Percentiles rank a stretch among this genome's conserved stretches.
phyloP scores from a whole-genome alignment of 352 stramenopile genomes.

The Pythium aquatile region DNA sequence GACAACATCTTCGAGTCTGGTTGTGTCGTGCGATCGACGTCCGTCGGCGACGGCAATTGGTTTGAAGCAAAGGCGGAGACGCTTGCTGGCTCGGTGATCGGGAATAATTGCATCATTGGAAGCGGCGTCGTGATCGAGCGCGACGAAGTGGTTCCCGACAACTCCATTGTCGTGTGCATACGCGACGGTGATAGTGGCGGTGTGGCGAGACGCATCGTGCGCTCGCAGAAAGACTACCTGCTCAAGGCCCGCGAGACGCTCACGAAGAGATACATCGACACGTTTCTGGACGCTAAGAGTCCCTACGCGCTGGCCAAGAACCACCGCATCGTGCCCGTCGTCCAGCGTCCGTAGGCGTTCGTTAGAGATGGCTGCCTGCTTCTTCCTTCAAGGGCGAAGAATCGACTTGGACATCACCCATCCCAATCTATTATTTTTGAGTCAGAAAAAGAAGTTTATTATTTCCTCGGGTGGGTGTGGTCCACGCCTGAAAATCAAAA shows the following conservation, averaged over 20 bases:
- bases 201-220: slow-evolving; percentile 38
- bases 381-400: too few relatives aligned
- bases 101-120: slow-evolving; percentile 80
- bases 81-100: slow-evolving; percentile 57
- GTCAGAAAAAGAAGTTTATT: too few relatives aligned
- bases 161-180: slow-evolving; percentile 72
- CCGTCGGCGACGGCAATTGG: slow-evolving; percentile 66
- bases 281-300: slow-evolving; percentile 74
- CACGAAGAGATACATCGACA: slow-evolving; percentile 73
- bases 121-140: slow-evolving; percentile 70
- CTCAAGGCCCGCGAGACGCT: slow-evolving; percentile 47
- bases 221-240: slow-evolving; percentile 67
- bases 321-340: slow-evolving; percentile 53
- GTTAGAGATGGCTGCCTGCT: too few relatives aligned
- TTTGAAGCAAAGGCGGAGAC: slow-evolving; percentile 72
- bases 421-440: too few relatives aligned
- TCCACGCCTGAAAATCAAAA: not conserved
- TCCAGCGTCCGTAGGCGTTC: slow-evolving; percentile 14
- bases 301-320: slow-evolving; percentile 75
- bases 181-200: slow-evolving; percentile 30
- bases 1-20: slow-evolving; percentile 83
- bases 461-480: not conserved
- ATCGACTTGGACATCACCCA: too few relatives aligned
- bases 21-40: slow-evolving; percentile 52
- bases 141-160: slow-evolving; percentile 64